These are phyloP conservation scores for Alternaria infectoria DNA, from an alignment of 2,329 filamentous ascomycete species.

Conservation along the genomic window DNA sequence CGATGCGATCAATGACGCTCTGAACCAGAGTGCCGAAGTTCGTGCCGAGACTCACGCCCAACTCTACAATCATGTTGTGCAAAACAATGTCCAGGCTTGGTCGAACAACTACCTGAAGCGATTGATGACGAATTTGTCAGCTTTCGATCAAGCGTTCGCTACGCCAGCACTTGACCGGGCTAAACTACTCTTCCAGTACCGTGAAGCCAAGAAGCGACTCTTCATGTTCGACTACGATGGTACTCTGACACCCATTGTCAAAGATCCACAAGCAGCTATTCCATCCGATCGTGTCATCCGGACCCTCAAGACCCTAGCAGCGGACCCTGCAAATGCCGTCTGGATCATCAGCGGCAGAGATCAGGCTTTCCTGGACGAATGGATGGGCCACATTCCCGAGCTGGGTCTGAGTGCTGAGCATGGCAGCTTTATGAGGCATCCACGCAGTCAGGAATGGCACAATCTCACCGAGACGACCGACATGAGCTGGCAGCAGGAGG, in stretches of 20 bases:
- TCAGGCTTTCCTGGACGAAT: constrained; percentile 86
- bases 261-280: constrained; percentile 86
- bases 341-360: constrained; percentile 98
- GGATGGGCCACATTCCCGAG: constrained; percentile 87
- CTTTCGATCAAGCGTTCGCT: constrained; percentile 73
- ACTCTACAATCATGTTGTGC: constrained; percentile 83
- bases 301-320: constrained; percentile 78
- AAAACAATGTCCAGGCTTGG: constrained; percentile 87
- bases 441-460: constrained; percentile 78
- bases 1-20: constrained; percentile 78
- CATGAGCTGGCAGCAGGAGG: constrained; percentile 91
- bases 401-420: constrained; percentile 97
- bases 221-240: constrained; percentile 99
- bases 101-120: constrained; percentile 79
- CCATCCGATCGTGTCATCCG: constrained; percentile 83
- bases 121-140: constrained; percentile 79
- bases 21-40: constrained; percentile 74
- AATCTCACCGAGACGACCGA: constrained; percentile 86
- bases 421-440: constrained; percentile 90
- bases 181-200: constrained; percentile 75
- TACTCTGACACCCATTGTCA: constrained; percentile 91
- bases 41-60: constrained; percentile 73
- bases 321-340: constrained; percentile 83
- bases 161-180: constrained; percentile 83
- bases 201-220: constrained; percentile 75